A percentile compares a stretch with the other conserved stretches of the same genome.
These are phyloP conservation scores for Auricularia auricula-judae DNA, from an alignment of 768 basidiomycete genomes.

Conservation along the genomic window DNA sequence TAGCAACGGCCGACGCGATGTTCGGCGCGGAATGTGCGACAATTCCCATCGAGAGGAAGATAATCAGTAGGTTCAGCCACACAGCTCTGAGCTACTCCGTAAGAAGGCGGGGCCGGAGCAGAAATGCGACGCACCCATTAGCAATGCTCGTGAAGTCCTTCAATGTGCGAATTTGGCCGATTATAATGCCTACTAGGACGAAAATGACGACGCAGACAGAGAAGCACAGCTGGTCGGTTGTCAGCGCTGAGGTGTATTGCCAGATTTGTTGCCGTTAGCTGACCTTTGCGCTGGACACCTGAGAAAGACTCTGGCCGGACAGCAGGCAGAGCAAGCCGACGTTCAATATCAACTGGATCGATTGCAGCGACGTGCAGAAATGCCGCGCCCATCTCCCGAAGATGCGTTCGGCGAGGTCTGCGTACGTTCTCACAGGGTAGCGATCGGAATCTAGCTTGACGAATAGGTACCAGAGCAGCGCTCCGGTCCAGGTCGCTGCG, in stretches of 20 bases:
- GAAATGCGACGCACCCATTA: conserved; percentile 19
- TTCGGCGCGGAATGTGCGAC: conserved; percentile 40
- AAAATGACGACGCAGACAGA: conserved; percentile 46
- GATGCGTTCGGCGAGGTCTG: conserved; percentile 45
- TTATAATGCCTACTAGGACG: conserved; percentile 41
- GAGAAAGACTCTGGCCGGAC: neutral
- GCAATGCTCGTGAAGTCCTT: conserved; percentile 41
- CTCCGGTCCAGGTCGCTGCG: conserved; percentile 43
- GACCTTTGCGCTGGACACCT: conserved; percentile 38
- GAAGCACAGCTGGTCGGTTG: conserved; percentile 22
- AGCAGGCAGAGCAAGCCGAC: conserved; percentile 19
- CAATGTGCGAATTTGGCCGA: conserved; percentile 49
- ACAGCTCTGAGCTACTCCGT: conserved; percentile 13
- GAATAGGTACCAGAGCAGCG: conserved; percentile 46
- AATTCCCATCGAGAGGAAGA: conserved; percentile 42
- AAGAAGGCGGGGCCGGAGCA: neutral
- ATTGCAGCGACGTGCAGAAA: conserved; percentile 39
- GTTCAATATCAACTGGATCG: conserved; percentile 46
- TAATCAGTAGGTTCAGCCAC: conserved; percentile 47
- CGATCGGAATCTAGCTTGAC: conserved; percentile 43
- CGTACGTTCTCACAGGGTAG: conserved; percentile 44
- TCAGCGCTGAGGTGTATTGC: conserved; percentile 20
- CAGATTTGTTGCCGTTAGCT: conserved; percentile 27
- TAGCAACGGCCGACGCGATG: conserved; percentile 28
- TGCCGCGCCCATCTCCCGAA: conserved; percentile 38